phyloP scores from a whole-genome alignment of 805 yeast genomes.

The Kodamaea laetipori region DNA sequence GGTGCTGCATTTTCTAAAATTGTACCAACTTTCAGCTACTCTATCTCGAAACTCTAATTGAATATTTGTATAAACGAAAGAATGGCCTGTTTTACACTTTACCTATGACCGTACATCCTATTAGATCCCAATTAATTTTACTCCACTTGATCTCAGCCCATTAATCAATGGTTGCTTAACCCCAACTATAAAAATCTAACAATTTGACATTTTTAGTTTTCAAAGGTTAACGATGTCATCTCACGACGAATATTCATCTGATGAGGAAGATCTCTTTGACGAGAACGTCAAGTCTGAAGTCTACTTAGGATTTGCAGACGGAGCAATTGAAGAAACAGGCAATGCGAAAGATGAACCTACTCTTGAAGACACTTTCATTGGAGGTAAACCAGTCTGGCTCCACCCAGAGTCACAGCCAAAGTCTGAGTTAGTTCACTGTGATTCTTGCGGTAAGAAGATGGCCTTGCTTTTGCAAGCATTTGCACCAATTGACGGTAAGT shows the following conservation, averaged over 20 bases:
- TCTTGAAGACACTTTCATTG: constrained; percentile 74
- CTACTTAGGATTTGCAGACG: constrained; percentile 66
- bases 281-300: constrained; percentile 40
- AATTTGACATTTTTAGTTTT: background rate
- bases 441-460: constrained; percentile 62
- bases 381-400: constrained; percentile 72
- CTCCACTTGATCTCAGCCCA: no score
- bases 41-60: no score
- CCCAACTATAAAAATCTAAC: no score
- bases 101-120: no score
- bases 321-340: constrained; percentile 47
- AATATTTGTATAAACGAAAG: no score
- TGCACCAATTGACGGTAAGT: constrained; percentile 70
- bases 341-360: constrained; percentile 36
- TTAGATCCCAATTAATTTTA: no score
- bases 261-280: constrained; percentile 45
- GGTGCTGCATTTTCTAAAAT: no score
- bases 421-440: constrained; percentile 57
- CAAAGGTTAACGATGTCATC: constrained; percentile 28
- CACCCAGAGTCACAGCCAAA: constrained; percentile 60
- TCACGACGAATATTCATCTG: constrained; percentile 55
- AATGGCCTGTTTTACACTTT: no score
- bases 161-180: no score
- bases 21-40: no score
- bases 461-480: constrained; percentile 75